Evolutionary conservation across 495 filamentous ascomycete species (phyloP), one percentile per base, ranked within the genome.

Genomic region (Tuber aestivum): DNA sequence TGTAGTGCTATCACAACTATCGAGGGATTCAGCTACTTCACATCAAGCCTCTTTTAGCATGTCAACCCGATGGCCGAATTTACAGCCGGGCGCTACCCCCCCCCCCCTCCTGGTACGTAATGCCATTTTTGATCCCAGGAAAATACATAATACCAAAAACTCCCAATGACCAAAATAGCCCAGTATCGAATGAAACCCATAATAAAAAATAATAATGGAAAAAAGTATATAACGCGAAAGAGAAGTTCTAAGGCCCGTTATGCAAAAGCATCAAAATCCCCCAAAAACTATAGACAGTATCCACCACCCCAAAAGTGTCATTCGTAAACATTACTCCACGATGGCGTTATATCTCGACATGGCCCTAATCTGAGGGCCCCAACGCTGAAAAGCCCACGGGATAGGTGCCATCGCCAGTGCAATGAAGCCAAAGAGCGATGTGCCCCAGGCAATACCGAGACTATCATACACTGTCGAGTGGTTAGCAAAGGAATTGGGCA

Each of bases 401-500:
- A 91, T 84, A 0, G 89, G 89, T 80, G 90, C 85, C 79, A 91
- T 72, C 18, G 85, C 83, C 20, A 91, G 78, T 7, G 89, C 86
- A 69, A 92, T 82, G 75, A 91, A 90, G 0, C 86, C 89, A 18
- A 91, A 79, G 38, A 91, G 74, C 82, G 86, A 88, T 1, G 87
- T 89, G 21, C 90, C 90, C 89, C 89, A 91, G 41, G 83, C 85
- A 48, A 87, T 85, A n/a, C 88, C 89, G 5, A 91, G 85, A 4
- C 82, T 84, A 14, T 85, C 72, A 76, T 88, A 91, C 87, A 91
- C 88, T 90, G 72, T 40, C 38, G 38, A 44, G 40, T 48, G 7
- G 38, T 83, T 23, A 80, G 76, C 38, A 65, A 5, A n/a, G 18
- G 56, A 3, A 40, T 1, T 40, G 2, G 50, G n/a, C 70, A 68